A percentile compares a stretch with the other conserved stretches of the same genome.
Evolutionary conservation across 176 grass and related monocot species (phyloP).

Genomic region (Triticum aestivum): DNA sequence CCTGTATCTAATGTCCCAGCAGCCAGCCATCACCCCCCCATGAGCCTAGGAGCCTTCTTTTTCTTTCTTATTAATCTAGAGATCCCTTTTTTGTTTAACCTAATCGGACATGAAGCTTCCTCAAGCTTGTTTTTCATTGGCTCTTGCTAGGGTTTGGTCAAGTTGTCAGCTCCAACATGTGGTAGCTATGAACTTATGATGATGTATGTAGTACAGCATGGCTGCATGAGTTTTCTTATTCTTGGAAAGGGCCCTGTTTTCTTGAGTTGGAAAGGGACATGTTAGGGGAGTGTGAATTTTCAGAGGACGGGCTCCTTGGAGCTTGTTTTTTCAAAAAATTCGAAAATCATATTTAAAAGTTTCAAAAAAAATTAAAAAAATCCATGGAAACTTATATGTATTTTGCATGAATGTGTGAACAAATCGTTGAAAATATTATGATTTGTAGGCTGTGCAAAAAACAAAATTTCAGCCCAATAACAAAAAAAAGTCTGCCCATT

Average conservation of each 20-base stretch:
- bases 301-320: no score
- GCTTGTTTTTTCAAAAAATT: no score
- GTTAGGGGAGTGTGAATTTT: no score
- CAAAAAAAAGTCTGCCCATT: no score
- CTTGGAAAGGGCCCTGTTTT: constrained; percentile 8
- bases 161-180: constrained; percentile 12
- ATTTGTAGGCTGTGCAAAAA: no score
- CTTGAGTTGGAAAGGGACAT: no score
- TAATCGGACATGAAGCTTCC: constrained; percentile 31
- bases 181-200: background rate
- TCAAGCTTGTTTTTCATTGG: constrained; percentile 10
- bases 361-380: no score
- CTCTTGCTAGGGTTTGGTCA: constrained; percentile 30
- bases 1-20: constrained; percentile 46
- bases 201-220: constrained; percentile 34
- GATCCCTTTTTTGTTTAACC: constrained; percentile 23
- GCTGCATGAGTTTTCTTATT: background rate
- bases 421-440: no score
- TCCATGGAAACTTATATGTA: no score
- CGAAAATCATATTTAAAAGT: no score
- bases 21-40: constrained; percentile 21
- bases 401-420: no score
- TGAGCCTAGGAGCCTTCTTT: constrained; percentile 32
- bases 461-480: no score
- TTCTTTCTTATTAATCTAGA: constrained; percentile 17